These are phyloP conservation scores for Tieghemostelium lacteum DNA, from an alignment of 78 protist species.

Conservation along the genomic window DNA sequence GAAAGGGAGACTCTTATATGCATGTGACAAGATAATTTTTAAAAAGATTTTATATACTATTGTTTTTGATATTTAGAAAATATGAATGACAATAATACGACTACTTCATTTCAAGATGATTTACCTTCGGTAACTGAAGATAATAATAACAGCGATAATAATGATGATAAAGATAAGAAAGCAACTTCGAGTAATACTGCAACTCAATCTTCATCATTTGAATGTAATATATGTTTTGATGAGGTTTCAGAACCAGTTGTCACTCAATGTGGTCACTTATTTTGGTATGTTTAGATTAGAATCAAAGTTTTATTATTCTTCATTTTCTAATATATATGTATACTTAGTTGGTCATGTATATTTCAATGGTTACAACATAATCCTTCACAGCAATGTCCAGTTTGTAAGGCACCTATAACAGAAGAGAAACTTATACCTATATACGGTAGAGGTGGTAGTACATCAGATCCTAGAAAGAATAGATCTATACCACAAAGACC, in stretches of 20 bases:
- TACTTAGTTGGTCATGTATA: conserved; percentile 70
- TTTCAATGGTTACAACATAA: conserved; percentile 80
- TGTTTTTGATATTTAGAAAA: too few species aligned
- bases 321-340: not conserved
- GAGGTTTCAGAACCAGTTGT: conserved; percentile 66
- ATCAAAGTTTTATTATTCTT: not conserved
- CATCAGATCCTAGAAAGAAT: conserved; percentile 55
- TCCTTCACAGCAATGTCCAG: conserved; percentile 72
- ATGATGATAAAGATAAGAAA: too few species aligned
- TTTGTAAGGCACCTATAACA: conserved; percentile 66
- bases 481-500: conserved; percentile 69
- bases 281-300: conserved; percentile 24
- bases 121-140: too few species aligned
- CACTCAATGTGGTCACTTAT: conserved; percentile 72
- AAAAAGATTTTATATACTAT: too few species aligned
- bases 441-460: conserved; percentile 28
- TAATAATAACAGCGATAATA: too few species aligned
- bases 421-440: conserved; percentile 69
- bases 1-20: too few species aligned
- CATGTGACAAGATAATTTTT: too few species aligned
- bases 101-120: too few species aligned
- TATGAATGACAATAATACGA: too few species aligned
- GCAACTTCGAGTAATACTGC: conserved; percentile 4
- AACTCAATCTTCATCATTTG: conserved; percentile 20
- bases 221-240: conserved; percentile 76